A percentile compares a stretch with the other conserved stretches of the same genome.
These are phyloP conservation scores for Funneliformis caledonium DNA, from an alignment of 371 early-diverging fungal genomes.

Conservation along the genomic window DNA sequence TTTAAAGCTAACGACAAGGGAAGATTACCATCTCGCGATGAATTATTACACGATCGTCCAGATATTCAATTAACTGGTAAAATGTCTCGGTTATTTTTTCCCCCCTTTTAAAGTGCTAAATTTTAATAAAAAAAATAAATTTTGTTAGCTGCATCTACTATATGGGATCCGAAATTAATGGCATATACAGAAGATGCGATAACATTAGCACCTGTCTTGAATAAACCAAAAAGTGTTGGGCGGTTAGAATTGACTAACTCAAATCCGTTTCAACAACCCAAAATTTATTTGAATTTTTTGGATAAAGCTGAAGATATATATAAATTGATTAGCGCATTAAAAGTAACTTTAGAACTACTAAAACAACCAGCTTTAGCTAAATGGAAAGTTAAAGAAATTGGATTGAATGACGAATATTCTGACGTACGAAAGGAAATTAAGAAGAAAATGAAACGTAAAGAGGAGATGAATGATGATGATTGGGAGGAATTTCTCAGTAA, in stretches of 20 bases:
- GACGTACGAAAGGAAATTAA: no score
- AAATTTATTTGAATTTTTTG: background rate
- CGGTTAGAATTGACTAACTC: background rate
- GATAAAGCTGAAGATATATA: background rate
- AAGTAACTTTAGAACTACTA: background rate
- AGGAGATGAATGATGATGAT: no score
- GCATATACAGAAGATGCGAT: background rate
- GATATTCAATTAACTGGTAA: background rate
- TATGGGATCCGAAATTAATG: no score
- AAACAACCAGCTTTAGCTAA: background rate
- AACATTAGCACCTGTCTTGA: background rate
- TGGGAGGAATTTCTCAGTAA: no score
- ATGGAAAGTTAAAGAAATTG: background rate
- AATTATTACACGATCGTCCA: background rate
- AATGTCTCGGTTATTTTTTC: background rate
- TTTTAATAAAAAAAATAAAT: no score
- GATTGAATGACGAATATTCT: background rate
- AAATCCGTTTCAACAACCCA: background rate
- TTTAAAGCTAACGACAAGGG: constrained; percentile 4
- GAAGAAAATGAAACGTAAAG: no score
- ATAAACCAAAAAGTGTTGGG: background rate
- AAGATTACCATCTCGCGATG: background rate
- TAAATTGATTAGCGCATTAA: background rate
- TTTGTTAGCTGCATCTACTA: no score
- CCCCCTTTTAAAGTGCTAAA: no score